phyloP scores from a whole-genome alignment of 768 basidiomycete genomes.

The Suillus variegatus region DNA sequence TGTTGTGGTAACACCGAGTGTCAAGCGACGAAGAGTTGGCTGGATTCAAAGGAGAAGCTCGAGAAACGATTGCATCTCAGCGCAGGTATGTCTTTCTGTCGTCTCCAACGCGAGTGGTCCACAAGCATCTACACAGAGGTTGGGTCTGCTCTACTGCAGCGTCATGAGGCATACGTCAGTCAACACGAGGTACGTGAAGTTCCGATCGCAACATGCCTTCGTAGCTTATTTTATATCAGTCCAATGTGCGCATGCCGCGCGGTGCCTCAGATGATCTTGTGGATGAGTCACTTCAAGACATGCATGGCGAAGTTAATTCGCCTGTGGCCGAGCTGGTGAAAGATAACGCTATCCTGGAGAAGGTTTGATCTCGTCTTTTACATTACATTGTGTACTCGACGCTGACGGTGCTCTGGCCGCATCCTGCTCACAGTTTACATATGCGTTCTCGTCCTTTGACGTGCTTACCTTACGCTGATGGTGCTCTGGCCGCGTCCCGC shows the following conservation, averaged over 20 bases:
- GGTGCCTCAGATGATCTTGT: slow-evolving; percentile 16
- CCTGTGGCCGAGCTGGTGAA: slow-evolving; percentile 41
- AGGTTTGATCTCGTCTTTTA: too few species aligned
- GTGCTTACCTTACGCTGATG: too few species aligned
- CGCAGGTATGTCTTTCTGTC: slow-evolving; percentile 64
- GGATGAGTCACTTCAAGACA: slow-evolving; percentile 11
- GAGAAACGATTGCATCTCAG: slow-evolving; percentile 81
- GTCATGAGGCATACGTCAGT: slow-evolving; percentile 85
- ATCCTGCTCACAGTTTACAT: too few species aligned
- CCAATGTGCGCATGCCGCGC: slow-evolving; percentile 15
- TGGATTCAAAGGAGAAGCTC: slow-evolving; percentile 63
- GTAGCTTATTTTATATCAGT: slow-evolving; percentile 22
- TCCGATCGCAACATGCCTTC: slow-evolving; percentile 10
- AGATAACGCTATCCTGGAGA: slow-evolving; percentile 65
- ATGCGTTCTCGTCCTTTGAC: too few species aligned
- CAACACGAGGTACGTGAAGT: slow-evolving; percentile 57
- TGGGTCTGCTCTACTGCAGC: slow-evolving; percentile 82
- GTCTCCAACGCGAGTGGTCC: background rate
- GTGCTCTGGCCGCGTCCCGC: too few species aligned
- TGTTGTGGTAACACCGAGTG: slow-evolving; percentile 70
- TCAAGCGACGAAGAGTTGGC: slow-evolving; percentile 64
- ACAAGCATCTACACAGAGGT: slow-evolving; percentile 57
- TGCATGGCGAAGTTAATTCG: slow-evolving; percentile 30
- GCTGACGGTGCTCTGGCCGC: too few species aligned
- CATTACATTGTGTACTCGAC: too few species aligned